Percentiles rank a stretch among this genome's conserved stretches.
Evolutionary conservation across 352 stramenopile species (phyloP).

Genomic region (Lagenidium giganteum): DNA sequence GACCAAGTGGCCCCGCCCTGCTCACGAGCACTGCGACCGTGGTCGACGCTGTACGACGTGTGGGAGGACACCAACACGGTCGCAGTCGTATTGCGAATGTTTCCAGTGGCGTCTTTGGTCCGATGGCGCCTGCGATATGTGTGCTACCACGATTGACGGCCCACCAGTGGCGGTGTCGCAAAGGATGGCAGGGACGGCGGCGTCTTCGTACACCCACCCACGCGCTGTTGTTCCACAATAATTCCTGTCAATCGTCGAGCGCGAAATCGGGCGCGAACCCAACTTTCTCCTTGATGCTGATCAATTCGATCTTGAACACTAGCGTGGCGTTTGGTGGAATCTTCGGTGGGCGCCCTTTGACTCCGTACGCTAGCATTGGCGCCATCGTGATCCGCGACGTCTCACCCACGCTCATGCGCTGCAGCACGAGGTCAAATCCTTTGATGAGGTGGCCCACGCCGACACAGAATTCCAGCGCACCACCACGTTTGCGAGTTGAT

Average conservation of each 20-base stretch:
- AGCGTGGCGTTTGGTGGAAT: constrained; percentile 70
- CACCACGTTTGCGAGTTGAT: constrained; percentile 50
- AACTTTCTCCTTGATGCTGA: constrained; percentile 75
- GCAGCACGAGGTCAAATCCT: constrained; percentile 63
- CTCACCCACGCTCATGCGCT: constrained; percentile 75
- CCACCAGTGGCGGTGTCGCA: no score
- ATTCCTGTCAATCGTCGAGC: constrained; percentile 3
- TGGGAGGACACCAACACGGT: no score
- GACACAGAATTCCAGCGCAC: constrained; percentile 69
- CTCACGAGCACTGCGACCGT: no score
- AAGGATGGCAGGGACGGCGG: no score
- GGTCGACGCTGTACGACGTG: no score
- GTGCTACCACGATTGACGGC: no score
- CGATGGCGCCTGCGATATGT: no score
- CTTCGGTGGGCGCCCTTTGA: constrained; percentile 57
- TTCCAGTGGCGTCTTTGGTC: no score
- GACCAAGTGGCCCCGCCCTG: no score
- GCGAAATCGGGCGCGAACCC: constrained; percentile 19
- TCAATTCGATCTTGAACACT: constrained; percentile 77
- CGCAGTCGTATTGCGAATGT: no score
- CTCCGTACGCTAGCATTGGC: constrained; percentile 63
- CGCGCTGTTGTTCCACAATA: no score
- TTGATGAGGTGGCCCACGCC: constrained; percentile 61
- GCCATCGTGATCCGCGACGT: constrained; percentile 56
- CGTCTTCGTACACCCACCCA: no score